Evolutionary conservation across 805 yeast genomes (phyloP).

Genomic region (Danielia oregonensis): DNA sequence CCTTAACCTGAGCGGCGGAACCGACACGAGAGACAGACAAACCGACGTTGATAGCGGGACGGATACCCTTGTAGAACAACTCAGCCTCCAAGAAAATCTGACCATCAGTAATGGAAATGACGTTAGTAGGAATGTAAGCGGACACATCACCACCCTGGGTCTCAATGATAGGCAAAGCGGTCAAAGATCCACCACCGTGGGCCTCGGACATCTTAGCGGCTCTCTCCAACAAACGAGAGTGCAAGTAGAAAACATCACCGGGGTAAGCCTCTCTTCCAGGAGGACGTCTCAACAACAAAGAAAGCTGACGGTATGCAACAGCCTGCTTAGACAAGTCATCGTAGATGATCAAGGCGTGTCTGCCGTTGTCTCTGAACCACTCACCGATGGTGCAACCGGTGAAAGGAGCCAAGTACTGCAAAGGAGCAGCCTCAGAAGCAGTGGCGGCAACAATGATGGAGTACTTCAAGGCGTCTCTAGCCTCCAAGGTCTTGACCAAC

Average conservation of each 20-base stretch:
- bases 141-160: conserved; percentile 99
- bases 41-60: conserved; percentile 99
- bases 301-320: conserved; percentile 99
- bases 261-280: conserved; percentile 98
- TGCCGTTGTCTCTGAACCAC: conserved; percentile 99
- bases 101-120: conserved; percentile 95
- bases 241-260: conserved; percentile 95
- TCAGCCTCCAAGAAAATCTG: conserved; percentile 99
- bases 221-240: conserved; percentile 93
- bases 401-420: conserved; percentile 99
- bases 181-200: conserved; percentile 90
- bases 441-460: conserved; percentile 98
- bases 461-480: conserved; percentile 96
- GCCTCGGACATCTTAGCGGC: conserved; percentile 94
- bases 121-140: conserved; percentile 96
- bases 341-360: conserved; percentile 93
- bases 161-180: conserved; percentile 95
- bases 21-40: conserved; percentile 99
- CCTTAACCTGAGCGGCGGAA: conserved; percentile 99
- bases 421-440: conserved; percentile 99
- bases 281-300: conserved; percentile 94
- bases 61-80: conserved; percentile 99
- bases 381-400: conserved; percentile 99
- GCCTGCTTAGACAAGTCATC: conserved; percentile 99
- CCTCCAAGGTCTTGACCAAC: conserved; percentile 98